These are phyloP conservation scores for Phytopythium vexans DNA, from an alignment of 352 stramenopile species.

Conservation along the genomic window DNA sequence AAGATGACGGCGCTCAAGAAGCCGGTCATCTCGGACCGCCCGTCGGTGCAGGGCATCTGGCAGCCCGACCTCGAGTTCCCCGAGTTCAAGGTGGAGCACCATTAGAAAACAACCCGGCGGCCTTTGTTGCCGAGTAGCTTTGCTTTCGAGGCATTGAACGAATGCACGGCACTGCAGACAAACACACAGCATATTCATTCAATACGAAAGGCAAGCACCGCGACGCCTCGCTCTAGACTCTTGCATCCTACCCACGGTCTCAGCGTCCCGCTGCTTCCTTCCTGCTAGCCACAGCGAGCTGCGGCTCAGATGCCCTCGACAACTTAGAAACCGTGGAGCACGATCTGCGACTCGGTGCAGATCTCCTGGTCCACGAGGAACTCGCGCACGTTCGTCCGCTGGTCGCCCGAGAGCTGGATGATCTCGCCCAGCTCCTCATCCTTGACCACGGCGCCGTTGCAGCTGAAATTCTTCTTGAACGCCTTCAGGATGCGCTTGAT, in stretches of 20 bases:
- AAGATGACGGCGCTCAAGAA: slow-evolving; percentile 89
- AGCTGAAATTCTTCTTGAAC: slow-evolving; percentile 99
- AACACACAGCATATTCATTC: slow-evolving; percentile 9
- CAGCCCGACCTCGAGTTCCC: slow-evolving; percentile 84
- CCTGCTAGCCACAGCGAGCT: background rate
- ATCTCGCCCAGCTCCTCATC: slow-evolving; percentile 98
- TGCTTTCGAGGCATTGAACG: background rate
- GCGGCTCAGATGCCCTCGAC: background rate
- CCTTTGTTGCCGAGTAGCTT: background rate
- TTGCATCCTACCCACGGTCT: background rate
- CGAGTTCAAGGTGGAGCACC: slow-evolving; percentile 80
- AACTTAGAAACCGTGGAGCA: slow-evolving; percentile 97
- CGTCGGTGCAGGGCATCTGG: slow-evolving; percentile 85
- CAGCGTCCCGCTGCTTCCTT: background rate
- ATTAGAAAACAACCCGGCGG: background rate
- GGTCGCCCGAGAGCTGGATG: slow-evolving; percentile 99
- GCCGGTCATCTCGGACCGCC: slow-evolving; percentile 76
- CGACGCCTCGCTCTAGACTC: background rate
- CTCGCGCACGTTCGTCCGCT: slow-evolving; percentile 98
- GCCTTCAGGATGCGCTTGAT: slow-evolving; percentile 99
- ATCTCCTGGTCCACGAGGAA: slow-evolving; percentile 99
- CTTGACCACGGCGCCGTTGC: slow-evolving; percentile 99
- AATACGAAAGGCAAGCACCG: slow-evolving; percentile 1
- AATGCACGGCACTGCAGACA: background rate
- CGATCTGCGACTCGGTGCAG: slow-evolving; percentile 93